Base-by-base conservation (phyloP, 345 rosid species). In the Barbarea vulgaris region DNA sequence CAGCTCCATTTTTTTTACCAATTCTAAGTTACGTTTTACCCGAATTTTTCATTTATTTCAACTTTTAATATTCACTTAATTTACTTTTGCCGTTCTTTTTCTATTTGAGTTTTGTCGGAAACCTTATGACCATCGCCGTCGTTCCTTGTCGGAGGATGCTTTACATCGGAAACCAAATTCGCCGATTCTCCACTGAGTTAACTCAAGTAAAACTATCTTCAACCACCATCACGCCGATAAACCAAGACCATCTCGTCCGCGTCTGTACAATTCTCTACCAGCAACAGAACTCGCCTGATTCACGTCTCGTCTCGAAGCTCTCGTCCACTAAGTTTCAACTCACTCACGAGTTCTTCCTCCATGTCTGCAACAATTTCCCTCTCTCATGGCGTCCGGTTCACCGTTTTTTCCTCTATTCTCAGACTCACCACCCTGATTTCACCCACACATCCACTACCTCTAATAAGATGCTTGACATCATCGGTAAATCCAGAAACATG, bases 261-360 rank as follows among this genome's bases (percentile, higher is more conserved):
- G 88, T 91, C 60, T 93, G 96, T 82, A 89, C 94, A 21, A 80
- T 91, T 76, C 96, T 93, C 57, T 87, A 75, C 83, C 96, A 93
- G 30, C 94, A 87, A 46, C 96, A 91, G 50, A 44, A 82, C 70
- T 88, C 97, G 0, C 77, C 96, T 2, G 90, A 88, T 58, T 71
- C 83, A 47, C 87, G 88, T 14, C 96, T 89, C 83, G 74, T 82
- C 79, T 65, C 84, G 9, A 85, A 84, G 28, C 93, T 93, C 66
- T 79, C 87, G 48, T 81, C 89, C 65, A 64, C 64, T 30, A 24
- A 54, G 22, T 73, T 72, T 77, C 69, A 77, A 54, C 77, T 86
- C 62, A 87, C 81, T 19, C 87, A 83, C 27, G 98, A 93, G 30
- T 84, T 93, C 80, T 93, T 89, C 83, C 91, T 93, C 77, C 97